Evolutionary conservation across 2,329 filamentous ascomycete species (phyloP), one percentile per base, ranked within the genome.

Genomic region (Ophiostoma ulmi): DNA sequence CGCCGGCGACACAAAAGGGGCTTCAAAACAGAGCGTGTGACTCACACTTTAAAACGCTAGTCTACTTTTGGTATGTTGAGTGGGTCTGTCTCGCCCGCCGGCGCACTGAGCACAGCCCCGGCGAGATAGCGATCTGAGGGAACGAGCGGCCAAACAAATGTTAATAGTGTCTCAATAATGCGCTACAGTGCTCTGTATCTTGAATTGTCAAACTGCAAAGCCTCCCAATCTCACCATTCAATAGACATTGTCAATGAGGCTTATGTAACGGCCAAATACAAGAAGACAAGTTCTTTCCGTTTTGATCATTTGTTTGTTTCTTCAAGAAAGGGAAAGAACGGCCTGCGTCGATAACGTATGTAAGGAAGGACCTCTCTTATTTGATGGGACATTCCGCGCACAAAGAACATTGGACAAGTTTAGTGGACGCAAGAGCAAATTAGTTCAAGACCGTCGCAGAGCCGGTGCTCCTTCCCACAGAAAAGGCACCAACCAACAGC

Each of bases 1-100:
- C 35, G 31, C 31, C 61, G 61, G 61, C 61, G 61, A 64, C 26
- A 64, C 35, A 70, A 44, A 68, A 71, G 41, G 67, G 58, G 58
- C 55, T 58, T 44, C 17, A 64, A 64, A 31, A 35, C 17, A 41
- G 64, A 52, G 55, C 71, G 71, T 72, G 71, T 72, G 71, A 72
- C 68, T 72, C 71, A 72, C 64, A 69, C 26, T 41, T 63, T 44
- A 44, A 2, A 0, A 8, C 39, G 44, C 71, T 72, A 72, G 68
- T 69, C 68, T 20, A 5, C 36, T 48, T 69, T 3, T 1, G 36
- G 17, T 3, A 13, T 11, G 20, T 3, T 4, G 7, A 26, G 70
- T 69, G 70, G 67, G 39, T 35, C 36, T 58, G 35, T 48, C 67
- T 65, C 52, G 36, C 65, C 55, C 55, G 58, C 70, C 69, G 65